Percentiles rank a stretch among this genome's conserved stretches.
phyloP scores from a whole-genome alignment of 148 eudicot genomes.

The Amaranthus cruentus region DNA sequence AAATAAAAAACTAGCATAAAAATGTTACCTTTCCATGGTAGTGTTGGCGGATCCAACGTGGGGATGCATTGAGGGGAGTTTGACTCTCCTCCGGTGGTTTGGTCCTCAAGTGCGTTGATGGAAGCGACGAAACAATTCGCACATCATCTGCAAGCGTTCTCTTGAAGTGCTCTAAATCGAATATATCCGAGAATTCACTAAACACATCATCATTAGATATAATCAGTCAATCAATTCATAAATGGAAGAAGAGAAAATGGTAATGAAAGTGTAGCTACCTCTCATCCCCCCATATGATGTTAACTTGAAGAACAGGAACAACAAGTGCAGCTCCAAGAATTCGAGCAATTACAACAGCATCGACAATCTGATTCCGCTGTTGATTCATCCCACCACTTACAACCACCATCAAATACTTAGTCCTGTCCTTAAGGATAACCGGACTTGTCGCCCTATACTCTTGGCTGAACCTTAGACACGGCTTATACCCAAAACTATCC shows the following conservation, averaged over 20 bases:
- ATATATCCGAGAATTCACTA: constrained; percentile 95
- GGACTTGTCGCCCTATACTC: constrained; percentile 36
- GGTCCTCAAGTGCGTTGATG: constrained; percentile 82
- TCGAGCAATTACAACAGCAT: constrained; percentile 93
- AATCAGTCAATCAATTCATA: background rate
- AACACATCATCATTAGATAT: background rate
- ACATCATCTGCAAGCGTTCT: constrained; percentile 71
- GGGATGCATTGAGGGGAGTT: constrained; percentile 67
- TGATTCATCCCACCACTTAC: constrained; percentile 95
- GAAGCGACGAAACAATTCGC: constrained; percentile 70
- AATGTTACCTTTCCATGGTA: constrained; percentile 50
- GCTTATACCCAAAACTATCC: constrained; percentile 67
- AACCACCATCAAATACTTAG: constrained; percentile 71
- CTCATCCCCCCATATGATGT: constrained; percentile 93
- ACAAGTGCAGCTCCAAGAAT: constrained; percentile 91
- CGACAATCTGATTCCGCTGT: constrained; percentile 97
- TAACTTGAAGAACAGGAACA: constrained; percentile 87
- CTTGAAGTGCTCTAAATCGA: constrained; percentile 94
- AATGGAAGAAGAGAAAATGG: background rate
- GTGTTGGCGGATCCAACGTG: constrained; percentile 78
- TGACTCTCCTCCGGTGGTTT: constrained; percentile 71
- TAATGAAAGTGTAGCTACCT: constrained; percentile 41
- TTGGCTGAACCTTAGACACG: constrained; percentile 59
- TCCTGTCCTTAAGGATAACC: constrained; percentile 42
- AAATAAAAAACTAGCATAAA: too few relatives aligned